Evolutionary conservation across 352 stramenopile genomes (phyloP).

Genomic region (Hyaloperonospora brassicae): DNA sequence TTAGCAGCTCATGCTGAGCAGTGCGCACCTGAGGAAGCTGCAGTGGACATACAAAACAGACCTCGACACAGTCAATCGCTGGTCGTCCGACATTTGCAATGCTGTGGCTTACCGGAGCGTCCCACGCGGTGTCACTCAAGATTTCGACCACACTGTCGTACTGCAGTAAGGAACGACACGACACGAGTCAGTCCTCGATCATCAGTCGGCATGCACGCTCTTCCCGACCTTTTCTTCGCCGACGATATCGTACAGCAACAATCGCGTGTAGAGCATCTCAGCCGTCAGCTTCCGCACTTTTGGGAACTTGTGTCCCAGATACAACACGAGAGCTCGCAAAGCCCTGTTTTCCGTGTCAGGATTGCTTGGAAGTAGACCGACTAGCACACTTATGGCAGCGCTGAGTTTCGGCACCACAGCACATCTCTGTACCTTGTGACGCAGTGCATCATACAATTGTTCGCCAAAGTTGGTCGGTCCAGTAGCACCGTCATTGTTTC

Average conservation of each 20-base stretch:
- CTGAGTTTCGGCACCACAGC: slow-evolving; percentile 57
- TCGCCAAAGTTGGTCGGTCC: slow-evolving; percentile 45
- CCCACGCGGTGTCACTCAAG: slow-evolving; percentile 74
- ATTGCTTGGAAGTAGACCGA: slow-evolving; percentile 65
- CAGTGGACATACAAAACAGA: neutral
- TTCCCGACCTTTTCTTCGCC: slow-evolving; percentile 48
- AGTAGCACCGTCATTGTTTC: slow-evolving; percentile 16
- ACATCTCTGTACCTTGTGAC: slow-evolving; percentile 59
- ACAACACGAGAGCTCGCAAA: slow-evolving; percentile 64
- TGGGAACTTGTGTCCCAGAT: slow-evolving; percentile 79
- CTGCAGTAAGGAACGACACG: slow-evolving; percentile 19
- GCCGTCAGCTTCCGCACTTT: slow-evolving; percentile 78
- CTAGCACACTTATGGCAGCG: slow-evolving; percentile 58
- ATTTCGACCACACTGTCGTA: slow-evolving; percentile 71
- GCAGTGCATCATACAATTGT: slow-evolving; percentile 49
- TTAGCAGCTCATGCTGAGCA: slow-evolving; percentile 52
- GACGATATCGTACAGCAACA: slow-evolving; percentile 66
- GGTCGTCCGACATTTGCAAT: neutral
- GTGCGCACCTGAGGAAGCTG: slow-evolving; percentile 46
- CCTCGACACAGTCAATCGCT: neutral
- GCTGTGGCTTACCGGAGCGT: slow-evolving; percentile 44
- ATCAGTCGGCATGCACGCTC: neutral
- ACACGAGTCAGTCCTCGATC: slow-evolving; percentile 1
- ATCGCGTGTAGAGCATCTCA: slow-evolving; percentile 74
- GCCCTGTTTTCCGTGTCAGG: slow-evolving; percentile 40